phyloP scores from a whole-genome alignment of 2,329 filamentous ascomycete species.

The Paecilomyces sp. region DNA sequence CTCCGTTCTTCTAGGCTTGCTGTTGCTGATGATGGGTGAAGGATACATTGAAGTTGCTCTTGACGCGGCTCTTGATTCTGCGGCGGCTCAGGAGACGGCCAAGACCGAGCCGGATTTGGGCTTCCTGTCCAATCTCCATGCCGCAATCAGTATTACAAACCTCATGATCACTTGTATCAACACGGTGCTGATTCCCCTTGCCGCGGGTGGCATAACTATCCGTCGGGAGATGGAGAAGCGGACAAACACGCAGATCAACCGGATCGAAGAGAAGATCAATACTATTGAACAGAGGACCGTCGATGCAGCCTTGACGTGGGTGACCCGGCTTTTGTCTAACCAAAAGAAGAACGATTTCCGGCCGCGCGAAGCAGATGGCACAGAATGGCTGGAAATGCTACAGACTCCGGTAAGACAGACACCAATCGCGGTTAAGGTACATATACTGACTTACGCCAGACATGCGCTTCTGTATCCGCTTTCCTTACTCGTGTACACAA shows the following conservation, averaged over 20 bases:
- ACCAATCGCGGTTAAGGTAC: background rate
- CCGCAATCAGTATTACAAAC: slow-evolving; percentile 81
- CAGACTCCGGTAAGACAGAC: slow-evolving; percentile 57
- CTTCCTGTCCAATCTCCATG: slow-evolving; percentile 71
- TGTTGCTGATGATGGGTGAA: slow-evolving; percentile 82
- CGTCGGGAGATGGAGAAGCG: slow-evolving; percentile 83
- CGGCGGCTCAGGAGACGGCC: slow-evolving; percentile 65
- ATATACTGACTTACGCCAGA: slow-evolving; percentile 31
- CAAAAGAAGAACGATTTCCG: slow-evolving; percentile 89
- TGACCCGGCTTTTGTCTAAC: slow-evolving; percentile 60
- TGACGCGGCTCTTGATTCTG: slow-evolving; percentile 65
- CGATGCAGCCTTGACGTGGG: slow-evolving; percentile 70
- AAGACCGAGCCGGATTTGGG: slow-evolving; percentile 83
- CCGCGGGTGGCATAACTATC: slow-evolving; percentile 82
- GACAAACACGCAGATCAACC: slow-evolving; percentile 62
- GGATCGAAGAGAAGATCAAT: slow-evolving; percentile 79
- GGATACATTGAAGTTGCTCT: slow-evolving; percentile 63
- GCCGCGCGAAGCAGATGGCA: slow-evolving; percentile 66
- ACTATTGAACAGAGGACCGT: slow-evolving; percentile 61
- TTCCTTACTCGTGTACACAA: slow-evolving; percentile 67
- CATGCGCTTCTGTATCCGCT: slow-evolving; percentile 71
- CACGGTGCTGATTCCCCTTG: slow-evolving; percentile 82
- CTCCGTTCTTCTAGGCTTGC: slow-evolving; percentile 70
- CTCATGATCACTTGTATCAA: slow-evolving; percentile 89
- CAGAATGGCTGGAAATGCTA: slow-evolving; percentile 59